Base-by-base conservation (phyloP, 2,329 filamentous ascomycete genomes). In the Alternaria angustiovoidea region DNA sequence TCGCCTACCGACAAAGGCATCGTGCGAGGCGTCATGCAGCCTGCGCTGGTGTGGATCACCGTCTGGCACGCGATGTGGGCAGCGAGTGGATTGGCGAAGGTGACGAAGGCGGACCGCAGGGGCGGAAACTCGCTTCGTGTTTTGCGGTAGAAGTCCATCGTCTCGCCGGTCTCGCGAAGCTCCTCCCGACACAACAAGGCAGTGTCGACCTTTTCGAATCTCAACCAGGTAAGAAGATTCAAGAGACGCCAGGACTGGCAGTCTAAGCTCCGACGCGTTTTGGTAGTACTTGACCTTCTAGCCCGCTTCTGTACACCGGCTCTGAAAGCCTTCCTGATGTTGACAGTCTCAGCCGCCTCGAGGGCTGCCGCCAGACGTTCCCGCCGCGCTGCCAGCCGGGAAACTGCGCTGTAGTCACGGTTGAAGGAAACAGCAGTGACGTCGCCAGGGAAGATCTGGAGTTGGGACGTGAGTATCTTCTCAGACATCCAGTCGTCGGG, bases 351-450 rank as follows among this genome's bases (percentile, higher is more conserved):
- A 1, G 46, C 60, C 16, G 5, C 26, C 51, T 65, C 38, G 4
- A 65, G 56, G 12, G 54, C 22, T 12, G 16, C 1, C 22, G 57
- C 54, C 9, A 63, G 30, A 7, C 28, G 36, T 11, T 64, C 26
- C 18, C 28, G 46, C 22, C 42, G 49, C 5, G 2, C 49, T 39
- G 43, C 30, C 2, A 59, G 28, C 26, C 14, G 2, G 34, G 52
- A 62, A 4, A 64, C 39, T 41, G 5, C 5, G 30, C 61, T 63
- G 18, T 54, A 61, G 57, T 65, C 38, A 42, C 36, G 24, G 39
- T 63, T 65, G 14, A 63, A 63, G 5, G 28, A 57, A 24, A 67
- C 55, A 2, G 39, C 14, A 47, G 46, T 58, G 4, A 62, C n/a
- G n/a, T n/a, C n/a, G 11, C 54, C 9, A 41, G 53, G 54, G 7